Evolutionary conservation across 345 rosid species (phyloP).

Genomic region (Erucastrum elatum): DNA sequence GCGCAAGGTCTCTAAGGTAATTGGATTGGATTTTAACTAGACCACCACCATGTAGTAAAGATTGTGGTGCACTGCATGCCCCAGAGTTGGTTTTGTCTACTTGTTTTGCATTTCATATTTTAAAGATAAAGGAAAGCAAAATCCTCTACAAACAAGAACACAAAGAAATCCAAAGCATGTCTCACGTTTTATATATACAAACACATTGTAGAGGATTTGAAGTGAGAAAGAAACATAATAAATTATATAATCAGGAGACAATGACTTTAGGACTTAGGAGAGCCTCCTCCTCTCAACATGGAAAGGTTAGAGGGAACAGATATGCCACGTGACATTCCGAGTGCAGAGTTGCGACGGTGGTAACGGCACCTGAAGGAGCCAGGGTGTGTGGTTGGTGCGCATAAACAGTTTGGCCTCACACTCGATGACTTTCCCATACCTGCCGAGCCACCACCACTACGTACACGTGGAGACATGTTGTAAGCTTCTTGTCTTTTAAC

Average conservation of each 20-base stretch:
- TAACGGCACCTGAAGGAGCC: constrained; percentile 79
- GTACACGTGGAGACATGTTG: constrained; percentile 42
- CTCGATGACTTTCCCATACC: constrained; percentile 33
- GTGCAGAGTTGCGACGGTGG: constrained; percentile 46
- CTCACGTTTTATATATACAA: constrained; percentile 12
- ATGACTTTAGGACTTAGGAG: constrained; percentile 11
- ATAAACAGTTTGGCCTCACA: constrained; percentile 54
- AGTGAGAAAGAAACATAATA: not conserved
- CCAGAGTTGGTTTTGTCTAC: too few relatives aligned
- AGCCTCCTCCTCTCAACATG: constrained; percentile 41
- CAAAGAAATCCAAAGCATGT: not conserved
- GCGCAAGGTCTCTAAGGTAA: too few relatives aligned
- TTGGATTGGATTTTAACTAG: too few relatives aligned
- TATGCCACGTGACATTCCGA: constrained; percentile 48
- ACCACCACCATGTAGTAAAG: too few relatives aligned
- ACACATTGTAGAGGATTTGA: not conserved
- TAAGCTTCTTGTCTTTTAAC: constrained; percentile 40
- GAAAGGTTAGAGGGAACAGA: constrained; percentile 66
- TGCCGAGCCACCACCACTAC: constrained; percentile 25
- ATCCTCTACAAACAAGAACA: not conserved
- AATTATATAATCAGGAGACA: not conserved
- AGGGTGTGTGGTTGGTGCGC: constrained; percentile 75
- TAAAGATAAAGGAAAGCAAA: not conserved
- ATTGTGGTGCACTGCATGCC: too few relatives aligned
- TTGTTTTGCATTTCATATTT: too few relatives aligned